Evolutionary conservation across 345 rosid species (phyloP).

Genomic region (Murraya paniculata): DNA sequence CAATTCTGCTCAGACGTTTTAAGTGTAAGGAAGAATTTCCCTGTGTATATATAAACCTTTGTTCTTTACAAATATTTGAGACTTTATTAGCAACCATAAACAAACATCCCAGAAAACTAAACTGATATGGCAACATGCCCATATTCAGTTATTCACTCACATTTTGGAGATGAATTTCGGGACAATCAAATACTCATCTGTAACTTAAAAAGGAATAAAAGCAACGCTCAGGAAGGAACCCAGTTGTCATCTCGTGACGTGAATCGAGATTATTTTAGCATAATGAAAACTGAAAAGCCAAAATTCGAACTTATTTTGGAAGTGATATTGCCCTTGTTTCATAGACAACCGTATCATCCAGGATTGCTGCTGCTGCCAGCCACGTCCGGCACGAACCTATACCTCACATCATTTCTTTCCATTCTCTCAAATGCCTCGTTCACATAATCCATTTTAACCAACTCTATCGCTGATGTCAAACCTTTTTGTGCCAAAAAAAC

Average conservation of each 20-base stretch:
- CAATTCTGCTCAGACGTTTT: neutral
- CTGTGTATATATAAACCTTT: neutral
- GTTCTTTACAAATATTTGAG: neutral
- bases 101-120: no score
- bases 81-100: no score
- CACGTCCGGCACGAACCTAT: slow-evolving; percentile 58
- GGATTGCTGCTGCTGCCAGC: slow-evolving; percentile 58
- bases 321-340: neutral
- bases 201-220: no score
- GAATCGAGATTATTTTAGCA: neutral
- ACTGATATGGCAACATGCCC: no score
- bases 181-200: neutral
- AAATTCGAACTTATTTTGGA: neutral
- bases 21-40: neutral
- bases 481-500: slow-evolving; percentile 53
- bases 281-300: neutral
- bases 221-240: neutral
- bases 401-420: slow-evolving; percentile 60
- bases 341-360: neutral
- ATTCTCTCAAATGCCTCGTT: slow-evolving; percentile 58
- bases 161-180: neutral
- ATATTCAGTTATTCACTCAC: no score
- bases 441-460: slow-evolving; percentile 51
- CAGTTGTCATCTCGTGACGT: neutral
- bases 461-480: slow-evolving; percentile 49